Evolutionary conservation across 106 monocot species (phyloP), one percentile per base, ranked within the genome.

Genomic region (Ottelia alismoides): DNA sequence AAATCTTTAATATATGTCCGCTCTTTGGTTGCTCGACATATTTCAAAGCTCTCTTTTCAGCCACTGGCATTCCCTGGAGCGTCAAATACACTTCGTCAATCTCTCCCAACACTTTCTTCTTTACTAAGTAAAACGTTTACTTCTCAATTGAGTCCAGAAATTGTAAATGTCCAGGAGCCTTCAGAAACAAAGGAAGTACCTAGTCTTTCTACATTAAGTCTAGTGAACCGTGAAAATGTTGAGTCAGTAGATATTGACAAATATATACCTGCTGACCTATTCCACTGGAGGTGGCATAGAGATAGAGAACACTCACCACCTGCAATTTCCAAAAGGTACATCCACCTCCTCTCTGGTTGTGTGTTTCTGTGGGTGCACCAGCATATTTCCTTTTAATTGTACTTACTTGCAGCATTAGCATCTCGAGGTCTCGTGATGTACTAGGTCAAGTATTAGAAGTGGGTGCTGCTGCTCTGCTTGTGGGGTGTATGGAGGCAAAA

Each of bases 1-100:
- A 98, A 98, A 59, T 98, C 98, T 31, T 75, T 98, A 51, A 79
- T 70, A 62, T 98, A 83, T 82, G 90, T 90, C 27, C 85, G 82
- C 28, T 98, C 90, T 25, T 54, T 98, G 32, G 98, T 98, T 21
- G 74, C 82, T 56, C 82, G 76, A 10, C 82, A 98, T 70, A 76
- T 82, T 61, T 85, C 94, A 45, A 88, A 76, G 52, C 30, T 90
- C 18, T 86, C 84, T 2, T 88, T 94, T 58, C 89, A 79, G 30
- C 78, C 85, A 55, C 22, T 77, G n/a, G 53, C 50, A 16, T 68
- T 62, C 30, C 68, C 77, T 74, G 78, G 60, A 28, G 55, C 71
- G 10, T 65, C 84, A 55, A 59, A 57, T 64, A 59, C 71, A 64
- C 32, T 65, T 24, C 84, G 74, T 46, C 88, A 77, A 55, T 65